phyloP scores from a whole-genome alignment of 805 yeast species.

The Saccharomycopsis babjevae region DNA sequence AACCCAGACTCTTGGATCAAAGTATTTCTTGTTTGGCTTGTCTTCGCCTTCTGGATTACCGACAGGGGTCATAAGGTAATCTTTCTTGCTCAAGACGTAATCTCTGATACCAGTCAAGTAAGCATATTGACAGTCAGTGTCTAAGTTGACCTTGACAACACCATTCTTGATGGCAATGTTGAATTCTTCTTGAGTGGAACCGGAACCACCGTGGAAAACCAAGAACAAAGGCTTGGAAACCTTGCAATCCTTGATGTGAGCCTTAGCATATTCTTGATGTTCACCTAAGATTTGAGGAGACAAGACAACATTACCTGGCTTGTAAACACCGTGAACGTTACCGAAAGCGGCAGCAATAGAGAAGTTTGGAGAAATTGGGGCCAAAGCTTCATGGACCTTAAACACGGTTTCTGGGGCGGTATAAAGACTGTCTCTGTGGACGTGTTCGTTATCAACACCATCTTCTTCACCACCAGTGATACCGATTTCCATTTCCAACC shows the following conservation, averaged over 20 bases:
- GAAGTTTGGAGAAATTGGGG: constrained; percentile 92
- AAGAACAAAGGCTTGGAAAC: constrained; percentile 73
- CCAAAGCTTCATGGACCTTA: constrained; percentile 81
- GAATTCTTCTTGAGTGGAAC: constrained; percentile 87
- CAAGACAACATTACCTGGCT: constrained; percentile 95
- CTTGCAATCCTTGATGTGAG: constrained; percentile 46
- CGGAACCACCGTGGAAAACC: constrained; percentile 99
- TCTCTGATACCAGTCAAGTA: constrained; percentile 96
- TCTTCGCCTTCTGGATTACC: constrained; percentile 99
- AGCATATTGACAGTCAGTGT: constrained; percentile 98
- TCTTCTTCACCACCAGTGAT: constrained; percentile 99
- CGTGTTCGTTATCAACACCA: constrained; percentile 98
- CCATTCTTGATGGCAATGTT: constrained; percentile 85
- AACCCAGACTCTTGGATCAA: constrained; percentile 99
- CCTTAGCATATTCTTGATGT: constrained; percentile 78
- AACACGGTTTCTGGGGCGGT: constrained; percentile 92
- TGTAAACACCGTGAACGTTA: constrained; percentile 99
- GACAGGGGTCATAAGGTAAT: constrained; percentile 76
- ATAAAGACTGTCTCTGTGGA: constrained; percentile 77
- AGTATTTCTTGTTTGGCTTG: constrained; percentile 99
- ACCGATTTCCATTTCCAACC: constrained; percentile 99
- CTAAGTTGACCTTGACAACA: constrained; percentile 98
- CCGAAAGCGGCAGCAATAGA: constrained; percentile 99
- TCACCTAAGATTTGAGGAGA: constrained; percentile 90
- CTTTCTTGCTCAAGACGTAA: constrained; percentile 92